Evolutionary conservation across 768 basidiomycete genomes (phyloP).

Genomic region (Boletus edulis): DNA sequence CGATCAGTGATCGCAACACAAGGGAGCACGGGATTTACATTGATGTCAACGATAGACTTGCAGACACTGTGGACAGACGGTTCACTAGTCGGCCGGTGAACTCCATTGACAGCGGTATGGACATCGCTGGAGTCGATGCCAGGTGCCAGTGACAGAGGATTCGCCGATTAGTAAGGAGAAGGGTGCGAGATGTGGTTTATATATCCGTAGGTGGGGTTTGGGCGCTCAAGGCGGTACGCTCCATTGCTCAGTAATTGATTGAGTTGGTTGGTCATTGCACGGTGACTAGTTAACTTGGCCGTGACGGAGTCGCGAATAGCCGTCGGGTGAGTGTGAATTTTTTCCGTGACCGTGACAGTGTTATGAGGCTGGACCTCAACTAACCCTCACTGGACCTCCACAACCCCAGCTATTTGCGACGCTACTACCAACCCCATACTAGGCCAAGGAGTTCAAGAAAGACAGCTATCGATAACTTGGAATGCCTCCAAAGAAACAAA

Average conservation of each 20-base stretch:
- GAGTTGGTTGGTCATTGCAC: neutral
- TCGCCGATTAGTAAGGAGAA: neutral
- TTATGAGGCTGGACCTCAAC: too few species aligned
- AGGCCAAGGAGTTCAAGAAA: neutral
- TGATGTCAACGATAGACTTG: constrained; percentile 10
- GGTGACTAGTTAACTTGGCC: too few species aligned
- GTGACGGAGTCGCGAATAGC: too few species aligned
- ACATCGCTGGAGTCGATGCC: constrained; percentile 3
- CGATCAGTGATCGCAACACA: neutral
- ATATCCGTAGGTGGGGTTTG: neutral
- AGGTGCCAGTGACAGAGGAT: neutral
- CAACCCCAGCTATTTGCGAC: neutral
- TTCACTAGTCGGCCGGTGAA: constrained; percentile 7
- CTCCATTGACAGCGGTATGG: neutral
- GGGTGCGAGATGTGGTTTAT: neutral
- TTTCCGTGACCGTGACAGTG: constrained; percentile 1
- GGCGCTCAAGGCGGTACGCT: neutral
- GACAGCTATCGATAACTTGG: neutral
- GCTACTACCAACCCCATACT: neutral
- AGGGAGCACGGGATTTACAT: constrained; percentile 4
- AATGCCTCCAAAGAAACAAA: constrained; percentile 86
- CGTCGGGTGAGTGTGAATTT: neutral
- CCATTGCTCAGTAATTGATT: neutral
- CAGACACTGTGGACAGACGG: constrained; percentile 4
- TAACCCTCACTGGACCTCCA: neutral